Evolutionary conservation across 768 basidiomycete species (phyloP).

Genomic region (Kwoniella botswanensis): DNA sequence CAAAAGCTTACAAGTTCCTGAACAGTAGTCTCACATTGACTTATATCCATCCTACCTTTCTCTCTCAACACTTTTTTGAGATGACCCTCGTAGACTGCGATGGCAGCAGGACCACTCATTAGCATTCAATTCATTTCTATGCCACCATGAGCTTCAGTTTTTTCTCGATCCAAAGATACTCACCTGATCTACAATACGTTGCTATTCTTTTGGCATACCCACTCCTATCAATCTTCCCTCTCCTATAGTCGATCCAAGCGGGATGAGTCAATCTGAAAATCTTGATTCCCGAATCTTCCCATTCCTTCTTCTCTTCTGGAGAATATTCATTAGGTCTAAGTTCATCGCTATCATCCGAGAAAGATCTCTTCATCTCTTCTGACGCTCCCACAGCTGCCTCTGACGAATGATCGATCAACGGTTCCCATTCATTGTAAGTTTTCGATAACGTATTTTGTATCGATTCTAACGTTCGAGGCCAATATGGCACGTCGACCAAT

Average conservation of each 20-base stretch:
- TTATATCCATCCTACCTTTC: conserved; percentile 36
- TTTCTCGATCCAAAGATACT: neutral
- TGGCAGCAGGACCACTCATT: neutral
- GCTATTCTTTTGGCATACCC: conserved; percentile 37
- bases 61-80: conserved; percentile 38
- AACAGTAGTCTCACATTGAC: conserved; percentile 37
- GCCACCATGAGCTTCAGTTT: no score
- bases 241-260: conserved; percentile 34
- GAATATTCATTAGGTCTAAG: conserved; percentile 9
- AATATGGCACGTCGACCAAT: conserved; percentile 35
- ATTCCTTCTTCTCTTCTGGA: conserved; percentile 25
- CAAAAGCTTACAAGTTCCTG: conserved; percentile 33
- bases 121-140: neutral
- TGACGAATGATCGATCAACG: conserved; percentile 1
- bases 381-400: neutral
- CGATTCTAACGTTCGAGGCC: conserved; percentile 31
- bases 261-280: conserved; percentile 36
- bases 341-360: conserved; percentile 7
- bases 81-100: conserved; percentile 44
- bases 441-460: conserved; percentile 13
- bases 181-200: conserved; percentile 29
- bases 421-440: conserved; percentile 26
- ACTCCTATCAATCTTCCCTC: conserved; percentile 30
- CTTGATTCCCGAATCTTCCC: conserved; percentile 32
- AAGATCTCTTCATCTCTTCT: neutral